phyloP scores from a whole-genome alignment of 2,329 filamentous ascomycete genomes.

The Neopestalotiopsis rosae region DNA sequence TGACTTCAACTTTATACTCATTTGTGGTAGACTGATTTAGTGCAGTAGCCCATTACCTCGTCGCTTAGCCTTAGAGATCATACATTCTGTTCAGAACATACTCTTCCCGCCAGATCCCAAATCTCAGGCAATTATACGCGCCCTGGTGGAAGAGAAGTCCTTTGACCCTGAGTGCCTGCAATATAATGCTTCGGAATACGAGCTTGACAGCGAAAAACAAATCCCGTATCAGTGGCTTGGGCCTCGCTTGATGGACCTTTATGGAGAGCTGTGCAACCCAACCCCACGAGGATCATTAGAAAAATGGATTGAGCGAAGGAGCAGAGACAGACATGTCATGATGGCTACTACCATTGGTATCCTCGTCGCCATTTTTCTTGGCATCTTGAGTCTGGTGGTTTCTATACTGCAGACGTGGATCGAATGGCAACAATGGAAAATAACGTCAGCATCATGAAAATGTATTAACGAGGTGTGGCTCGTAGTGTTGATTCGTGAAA shows the following conservation, averaged over 20 bases:
- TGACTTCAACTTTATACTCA: too few relatives aligned
- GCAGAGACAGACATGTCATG: conserved; percentile 2
- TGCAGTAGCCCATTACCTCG: neutral
- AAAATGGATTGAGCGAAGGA: conserved; percentile 3
- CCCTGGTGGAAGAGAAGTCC: neutral
- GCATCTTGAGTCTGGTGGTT: neutral
- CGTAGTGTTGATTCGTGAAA: too few relatives aligned
- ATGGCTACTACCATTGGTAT: neutral
- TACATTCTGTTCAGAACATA: neutral
- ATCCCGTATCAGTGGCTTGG: neutral
- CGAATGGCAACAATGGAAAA: conserved; percentile 1
- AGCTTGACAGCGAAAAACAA: neutral
- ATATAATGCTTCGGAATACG: neutral
- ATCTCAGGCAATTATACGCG: neutral
- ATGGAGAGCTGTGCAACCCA: neutral
- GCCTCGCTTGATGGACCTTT: neutral
- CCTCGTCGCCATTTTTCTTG: neutral
- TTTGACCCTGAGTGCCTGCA: neutral
- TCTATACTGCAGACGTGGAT: conserved; percentile 5
- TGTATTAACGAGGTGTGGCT: too few relatives aligned
- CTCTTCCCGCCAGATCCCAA: neutral
- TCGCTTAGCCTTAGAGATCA: neutral
- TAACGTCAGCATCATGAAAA: neutral
- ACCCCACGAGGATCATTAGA: neutral
- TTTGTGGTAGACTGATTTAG: too few relatives aligned